Evolutionary conservation across 2,329 filamentous ascomycete genomes (phyloP).

Genomic region (Samsoniella hepiali): DNA sequence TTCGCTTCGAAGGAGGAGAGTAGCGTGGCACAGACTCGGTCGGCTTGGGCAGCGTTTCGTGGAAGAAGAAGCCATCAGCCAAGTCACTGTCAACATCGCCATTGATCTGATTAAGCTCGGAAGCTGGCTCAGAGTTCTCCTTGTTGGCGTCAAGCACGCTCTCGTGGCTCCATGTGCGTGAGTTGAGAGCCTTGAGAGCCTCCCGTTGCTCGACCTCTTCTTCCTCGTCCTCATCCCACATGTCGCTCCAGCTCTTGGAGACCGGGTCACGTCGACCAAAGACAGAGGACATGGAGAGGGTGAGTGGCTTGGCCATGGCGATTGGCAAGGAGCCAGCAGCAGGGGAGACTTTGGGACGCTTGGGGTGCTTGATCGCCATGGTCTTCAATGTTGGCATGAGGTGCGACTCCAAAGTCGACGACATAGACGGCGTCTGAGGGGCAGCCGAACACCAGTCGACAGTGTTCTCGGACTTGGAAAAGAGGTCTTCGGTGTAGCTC

Average conservation of each 20-base stretch:
- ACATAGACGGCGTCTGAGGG: constrained; percentile 74
- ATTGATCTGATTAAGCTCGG: constrained; percentile 35
- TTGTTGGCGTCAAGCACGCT: constrained; percentile 45
- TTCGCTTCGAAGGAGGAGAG: constrained; percentile 65
- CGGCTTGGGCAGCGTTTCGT: constrained; percentile 50
- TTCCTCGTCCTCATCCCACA: constrained; percentile 82
- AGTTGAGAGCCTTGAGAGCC: constrained; percentile 62
- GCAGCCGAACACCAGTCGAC: constrained; percentile 77
- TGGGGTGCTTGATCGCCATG: constrained; percentile 51
- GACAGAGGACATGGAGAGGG: constrained; percentile 70
- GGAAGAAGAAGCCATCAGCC: constrained; percentile 70
- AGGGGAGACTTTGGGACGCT: constrained; percentile 47
- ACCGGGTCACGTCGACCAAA: constrained; percentile 78
- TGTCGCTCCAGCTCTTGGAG: constrained; percentile 98
- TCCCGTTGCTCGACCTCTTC: constrained; percentile 56
- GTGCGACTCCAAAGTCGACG: constrained; percentile 79
- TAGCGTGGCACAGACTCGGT: constrained; percentile 47
- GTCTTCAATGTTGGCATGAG: constrained; percentile 80
- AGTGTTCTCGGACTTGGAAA: constrained; percentile 70
- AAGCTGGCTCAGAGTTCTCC: constrained; percentile 23
- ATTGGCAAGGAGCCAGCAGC: constrained; percentile 73
- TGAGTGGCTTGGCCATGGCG: constrained; percentile 71
- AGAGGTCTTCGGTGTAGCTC: constrained; percentile 80
- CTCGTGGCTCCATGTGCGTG: constrained; percentile 76
- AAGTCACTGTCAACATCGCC: constrained; percentile 61